A percentile compares a stretch with the other conserved stretches of the same genome.
phyloP scores from a whole-genome alignment of 1,139 yeast genomes.

The Debaryomycetaceae sp. region DNA sequence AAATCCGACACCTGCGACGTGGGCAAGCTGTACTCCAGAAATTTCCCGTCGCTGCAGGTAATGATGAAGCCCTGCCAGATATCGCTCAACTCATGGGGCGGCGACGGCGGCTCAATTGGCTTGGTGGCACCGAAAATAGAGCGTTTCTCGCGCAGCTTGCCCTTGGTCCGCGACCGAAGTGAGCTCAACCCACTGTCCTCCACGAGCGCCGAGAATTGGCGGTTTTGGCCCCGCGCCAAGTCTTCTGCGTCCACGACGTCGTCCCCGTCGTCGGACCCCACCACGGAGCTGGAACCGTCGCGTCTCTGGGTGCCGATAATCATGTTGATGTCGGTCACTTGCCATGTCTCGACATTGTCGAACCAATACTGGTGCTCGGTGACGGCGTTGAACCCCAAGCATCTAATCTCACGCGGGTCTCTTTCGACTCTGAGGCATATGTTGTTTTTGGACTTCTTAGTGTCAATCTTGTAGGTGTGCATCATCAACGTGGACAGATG shows the following conservation, averaged over 20 bases:
- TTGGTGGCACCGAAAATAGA: conserved; percentile 5
- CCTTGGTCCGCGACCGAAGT: conserved; percentile 12
- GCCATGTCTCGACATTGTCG: conserved; percentile 69
- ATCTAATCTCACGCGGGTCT: conserved; percentile 86
- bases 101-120: no score
- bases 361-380: conserved; percentile 69
- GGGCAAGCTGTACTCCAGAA: conserved; percentile 60
- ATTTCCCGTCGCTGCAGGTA: conserved; percentile 55
- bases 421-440: conserved; percentile 87
- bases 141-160: background rate
- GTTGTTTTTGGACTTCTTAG: conserved; percentile 67
- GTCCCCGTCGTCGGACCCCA: conserved; percentile 13
- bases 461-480: conserved; percentile 67
- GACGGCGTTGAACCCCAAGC: conserved; percentile 77
- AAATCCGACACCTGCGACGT: conserved; percentile 26
- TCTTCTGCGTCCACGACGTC: conserved; percentile 7
- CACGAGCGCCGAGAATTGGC: conserved; percentile 11
- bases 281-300: conserved; percentile 17
- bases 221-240: background rate
- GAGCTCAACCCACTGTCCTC: conserved; percentile 20
- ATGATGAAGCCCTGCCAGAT: conserved; percentile 83
- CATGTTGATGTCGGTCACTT: conserved; percentile 70
- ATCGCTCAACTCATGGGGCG: conserved; percentile 24
- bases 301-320: conserved; percentile 64
- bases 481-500: conserved; percentile 57